Conservation (phyloP, 1,139 yeast species). For the Dujonia santamariae region DNA sequence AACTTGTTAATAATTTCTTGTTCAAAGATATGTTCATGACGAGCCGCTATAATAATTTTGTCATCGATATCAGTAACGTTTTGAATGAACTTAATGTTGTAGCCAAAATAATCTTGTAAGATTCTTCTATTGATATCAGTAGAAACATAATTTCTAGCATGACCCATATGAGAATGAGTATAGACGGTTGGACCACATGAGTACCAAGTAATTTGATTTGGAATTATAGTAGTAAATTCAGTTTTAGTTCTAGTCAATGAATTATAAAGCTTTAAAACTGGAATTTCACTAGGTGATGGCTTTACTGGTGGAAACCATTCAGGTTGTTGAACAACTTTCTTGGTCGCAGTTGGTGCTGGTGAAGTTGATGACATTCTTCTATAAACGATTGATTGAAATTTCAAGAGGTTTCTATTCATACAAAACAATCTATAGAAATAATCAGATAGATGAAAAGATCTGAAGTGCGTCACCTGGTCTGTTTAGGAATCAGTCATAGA, state of each 20-base stretch:
- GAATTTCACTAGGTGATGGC: constrained; percentile 10
- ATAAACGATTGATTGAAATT: neutral
- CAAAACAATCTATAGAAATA: no score
- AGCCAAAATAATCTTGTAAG: constrained; percentile 86
- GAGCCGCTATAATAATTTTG: constrained; percentile 89
- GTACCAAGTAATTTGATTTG: constrained; percentile 82
- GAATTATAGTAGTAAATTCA: constrained; percentile 63
- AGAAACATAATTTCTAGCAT: constrained; percentile 94
- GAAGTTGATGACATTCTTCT: constrained; percentile 21
- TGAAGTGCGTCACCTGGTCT: no score
- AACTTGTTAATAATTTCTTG: constrained; percentile 41
- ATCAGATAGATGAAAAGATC: no score
- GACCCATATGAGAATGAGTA: constrained; percentile 98
- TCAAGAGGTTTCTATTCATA: constrained; percentile 4
- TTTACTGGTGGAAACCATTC: constrained; percentile 31
- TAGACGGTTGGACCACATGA: constrained; percentile 99
- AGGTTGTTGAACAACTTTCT: constrained; percentile 36
- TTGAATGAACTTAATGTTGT: constrained; percentile 82
- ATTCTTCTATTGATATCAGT: constrained; percentile 90
- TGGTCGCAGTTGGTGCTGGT: constrained; percentile 9
- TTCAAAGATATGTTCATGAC: constrained; percentile 81
- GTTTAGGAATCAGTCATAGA: no score
- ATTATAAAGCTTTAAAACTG: constrained; percentile 53
- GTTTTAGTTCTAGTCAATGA: constrained; percentile 81
- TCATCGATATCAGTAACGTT: constrained; percentile 98